Conservation (phyloP, 805 yeast species). For the Hanseniaspora thailandica region DNA sequence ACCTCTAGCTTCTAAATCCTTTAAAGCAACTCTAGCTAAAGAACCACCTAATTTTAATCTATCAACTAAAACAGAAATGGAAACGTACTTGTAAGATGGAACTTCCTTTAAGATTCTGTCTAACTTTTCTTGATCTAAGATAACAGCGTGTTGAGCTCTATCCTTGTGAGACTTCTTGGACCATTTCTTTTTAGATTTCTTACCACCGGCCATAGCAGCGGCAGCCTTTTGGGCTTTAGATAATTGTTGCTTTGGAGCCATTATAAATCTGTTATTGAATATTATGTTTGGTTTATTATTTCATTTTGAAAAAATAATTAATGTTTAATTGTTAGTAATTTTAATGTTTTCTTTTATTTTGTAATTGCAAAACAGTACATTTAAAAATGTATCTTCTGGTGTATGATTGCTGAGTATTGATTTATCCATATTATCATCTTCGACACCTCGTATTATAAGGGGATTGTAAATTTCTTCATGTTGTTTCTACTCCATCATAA, state of each 20-base stretch:
- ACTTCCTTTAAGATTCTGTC: conserved; percentile 99
- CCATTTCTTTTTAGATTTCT: conserved; percentile 99
- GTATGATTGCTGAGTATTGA: too few relatives aligned
- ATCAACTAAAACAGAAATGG: conserved; percentile 96
- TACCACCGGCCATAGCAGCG: conserved; percentile 99
- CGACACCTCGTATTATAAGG: too few relatives aligned
- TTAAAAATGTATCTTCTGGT: too few relatives aligned
- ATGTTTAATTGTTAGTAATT: conserved; percentile 7
- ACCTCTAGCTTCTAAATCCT: conserved; percentile 91
- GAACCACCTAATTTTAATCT: conserved; percentile 99
- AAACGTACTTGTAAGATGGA: conserved; percentile 96
- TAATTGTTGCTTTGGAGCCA: conserved; percentile 99
- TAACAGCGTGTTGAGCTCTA: conserved; percentile 96
- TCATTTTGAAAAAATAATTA: background rate
- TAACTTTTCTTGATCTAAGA: conserved; percentile 95
- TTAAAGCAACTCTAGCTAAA: conserved; percentile 93
- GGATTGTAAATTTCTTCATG: too few relatives aligned
- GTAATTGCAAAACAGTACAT: background rate
- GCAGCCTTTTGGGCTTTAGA: conserved; percentile 99
- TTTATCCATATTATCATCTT: too few relatives aligned
- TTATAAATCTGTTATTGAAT: conserved; percentile 24
- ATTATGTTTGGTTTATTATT: background rate
- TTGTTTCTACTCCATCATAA: too few relatives aligned
- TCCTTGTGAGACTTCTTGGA: conserved; percentile 99
- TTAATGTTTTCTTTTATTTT: background rate